Evolutionary conservation across 441 rosid genomes (phyloP).

Genomic region (Adansonia grandidieri): DNA sequence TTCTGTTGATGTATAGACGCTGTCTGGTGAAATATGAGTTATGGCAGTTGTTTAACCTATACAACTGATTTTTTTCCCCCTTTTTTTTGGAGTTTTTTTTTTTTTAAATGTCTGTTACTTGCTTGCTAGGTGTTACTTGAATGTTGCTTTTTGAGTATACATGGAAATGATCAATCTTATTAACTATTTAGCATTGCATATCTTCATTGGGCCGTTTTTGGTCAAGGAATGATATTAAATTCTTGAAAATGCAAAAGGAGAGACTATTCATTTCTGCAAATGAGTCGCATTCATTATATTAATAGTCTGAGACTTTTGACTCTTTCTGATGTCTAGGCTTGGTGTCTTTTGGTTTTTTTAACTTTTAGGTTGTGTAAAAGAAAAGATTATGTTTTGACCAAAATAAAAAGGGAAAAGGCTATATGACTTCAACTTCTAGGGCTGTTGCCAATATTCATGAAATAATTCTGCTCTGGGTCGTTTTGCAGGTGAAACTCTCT

Average conservation of each 20-base stretch:
- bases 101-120: neutral
- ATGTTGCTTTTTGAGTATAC: neutral
- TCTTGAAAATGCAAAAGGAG: neutral
- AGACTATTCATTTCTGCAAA: neutral
- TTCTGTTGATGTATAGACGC: neutral
- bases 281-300: neutral
- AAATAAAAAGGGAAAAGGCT: neutral
- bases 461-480: conserved; percentile 18
- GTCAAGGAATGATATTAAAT: neutral
- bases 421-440: neutral
- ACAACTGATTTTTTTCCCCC: neutral
- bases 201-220: neutral
- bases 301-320: neutral
- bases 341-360: neutral
- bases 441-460: neutral
- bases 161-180: neutral
- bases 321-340: neutral
- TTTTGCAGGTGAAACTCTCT: conserved; percentile 84
- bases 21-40: neutral
- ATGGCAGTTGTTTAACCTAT: neutral
- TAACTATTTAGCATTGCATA: neutral
- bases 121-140: neutral
- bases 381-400: neutral
- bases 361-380: neutral
- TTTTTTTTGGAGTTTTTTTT: conserved; percentile 28